A percentile compares a stretch with the other conserved stretches of the same genome.
Evolutionary conservation across 2,329 filamentous ascomycete species (phyloP).

Genomic region (Trichoderma atrobrunneum): DNA sequence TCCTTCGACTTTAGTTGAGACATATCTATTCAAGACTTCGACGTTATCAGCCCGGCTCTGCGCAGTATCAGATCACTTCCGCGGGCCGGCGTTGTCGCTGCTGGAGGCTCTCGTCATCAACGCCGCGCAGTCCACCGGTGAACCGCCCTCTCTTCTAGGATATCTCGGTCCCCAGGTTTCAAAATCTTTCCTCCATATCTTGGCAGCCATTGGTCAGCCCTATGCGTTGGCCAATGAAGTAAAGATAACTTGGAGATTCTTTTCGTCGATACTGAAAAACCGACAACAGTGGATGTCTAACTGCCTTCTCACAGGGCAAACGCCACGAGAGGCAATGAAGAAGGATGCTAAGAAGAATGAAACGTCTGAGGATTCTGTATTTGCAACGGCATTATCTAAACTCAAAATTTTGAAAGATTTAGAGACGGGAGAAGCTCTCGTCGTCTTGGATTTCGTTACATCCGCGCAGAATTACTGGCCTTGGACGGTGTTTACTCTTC

Average conservation of each 20-base stretch:
- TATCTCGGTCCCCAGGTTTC: slow-evolving; percentile 81
- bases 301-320: slow-evolving; percentile 83
- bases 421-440: slow-evolving; percentile 63
- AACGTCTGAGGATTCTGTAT: slow-evolving; percentile 59
- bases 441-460: slow-evolving; percentile 82
- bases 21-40: slow-evolving; percentile 76
- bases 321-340: slow-evolving; percentile 72
- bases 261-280: slow-evolving; percentile 81
- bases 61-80: slow-evolving; percentile 65
- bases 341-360: slow-evolving; percentile 51
- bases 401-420: slow-evolving; percentile 64
- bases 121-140: slow-evolving; percentile 62
- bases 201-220: slow-evolving; percentile 75
- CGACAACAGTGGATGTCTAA: slow-evolving; percentile 96
- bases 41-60: slow-evolving; percentile 75
- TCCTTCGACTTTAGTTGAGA: slow-evolving; percentile 65
- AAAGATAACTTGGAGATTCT: slow-evolving; percentile 75
- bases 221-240: slow-evolving; percentile 64
- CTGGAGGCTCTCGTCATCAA: slow-evolving; percentile 71
- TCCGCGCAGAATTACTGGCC: slow-evolving; percentile 93
- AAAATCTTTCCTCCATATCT: slow-evolving; percentile 75
- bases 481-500: slow-evolving; percentile 81
- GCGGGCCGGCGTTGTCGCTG: slow-evolving; percentile 62
- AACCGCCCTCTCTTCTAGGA: slow-evolving; percentile 90
- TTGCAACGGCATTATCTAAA: slow-evolving; percentile 69